Percentiles rank a stretch among this genome's conserved stretches.
Conservation (phyloP, 495 filamentous ascomycete species). For the Neurospora cerealis region DNA sequence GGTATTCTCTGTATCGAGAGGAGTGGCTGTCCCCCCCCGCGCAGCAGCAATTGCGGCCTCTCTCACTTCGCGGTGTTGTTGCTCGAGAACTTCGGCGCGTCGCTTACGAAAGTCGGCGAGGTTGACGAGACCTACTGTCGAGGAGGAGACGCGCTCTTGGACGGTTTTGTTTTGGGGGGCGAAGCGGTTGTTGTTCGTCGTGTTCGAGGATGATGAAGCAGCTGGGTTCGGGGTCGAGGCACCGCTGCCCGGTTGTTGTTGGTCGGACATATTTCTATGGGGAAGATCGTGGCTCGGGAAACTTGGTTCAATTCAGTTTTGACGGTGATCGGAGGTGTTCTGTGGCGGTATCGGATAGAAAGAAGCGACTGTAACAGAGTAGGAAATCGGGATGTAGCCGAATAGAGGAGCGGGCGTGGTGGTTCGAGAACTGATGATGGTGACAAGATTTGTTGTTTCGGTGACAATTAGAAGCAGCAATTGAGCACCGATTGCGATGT, state of each 20-base stretch:
- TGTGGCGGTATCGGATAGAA: not conserved
- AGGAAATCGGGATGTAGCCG: not conserved
- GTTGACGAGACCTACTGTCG: slow-evolving; percentile 87
- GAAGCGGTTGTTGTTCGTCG: slow-evolving; percentile 47
- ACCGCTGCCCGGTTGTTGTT: not conserved
- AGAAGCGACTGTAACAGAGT: rapidly evolving
- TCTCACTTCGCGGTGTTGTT: slow-evolving; percentile 75
- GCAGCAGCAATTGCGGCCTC: slow-evolving; percentile 46
- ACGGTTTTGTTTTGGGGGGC: slow-evolving; percentile 70
- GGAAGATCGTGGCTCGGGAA: not conserved
- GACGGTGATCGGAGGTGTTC: not conserved
- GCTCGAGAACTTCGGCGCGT: slow-evolving; percentile 86
- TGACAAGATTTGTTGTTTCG: not conserved
- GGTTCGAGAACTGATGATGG: not conserved
- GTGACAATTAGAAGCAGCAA: not conserved
- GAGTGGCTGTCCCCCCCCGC: not conserved
- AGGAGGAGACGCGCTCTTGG: slow-evolving; percentile 81
- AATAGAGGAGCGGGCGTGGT: not conserved
- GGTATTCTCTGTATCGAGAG: slow-evolving; percentile 1
- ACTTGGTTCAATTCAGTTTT: not conserved
- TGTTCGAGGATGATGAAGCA: not conserved
- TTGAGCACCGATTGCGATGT: not conserved
- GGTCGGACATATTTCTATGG: not conserved
- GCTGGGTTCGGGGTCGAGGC: not conserved
- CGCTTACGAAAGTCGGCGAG: slow-evolving; percentile 95